These are phyloP conservation scores for Sphagnum fallax DNA, from an alignment of 228 moss, liverwort and hornwort genomes.

Conservation along the genomic window DNA sequence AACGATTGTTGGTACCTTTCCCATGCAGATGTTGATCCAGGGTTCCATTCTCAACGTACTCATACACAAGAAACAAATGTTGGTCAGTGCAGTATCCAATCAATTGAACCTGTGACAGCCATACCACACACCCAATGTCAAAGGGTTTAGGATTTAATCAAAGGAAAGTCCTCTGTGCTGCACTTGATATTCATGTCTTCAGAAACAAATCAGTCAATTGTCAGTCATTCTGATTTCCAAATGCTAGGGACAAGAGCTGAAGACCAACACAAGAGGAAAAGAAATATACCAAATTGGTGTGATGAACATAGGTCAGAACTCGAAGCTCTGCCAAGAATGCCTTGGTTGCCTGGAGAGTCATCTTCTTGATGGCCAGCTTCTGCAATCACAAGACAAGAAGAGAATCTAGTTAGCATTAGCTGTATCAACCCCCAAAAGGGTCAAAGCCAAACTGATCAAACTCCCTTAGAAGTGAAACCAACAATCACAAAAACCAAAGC, in stretches of 20 bases:
- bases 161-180: too few species aligned
- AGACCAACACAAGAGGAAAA: neutral
- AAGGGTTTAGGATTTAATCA: too few species aligned
- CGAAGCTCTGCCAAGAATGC: constrained; percentile 90
- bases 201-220: too few species aligned
- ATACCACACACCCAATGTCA: neutral
- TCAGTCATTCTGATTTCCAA: too few species aligned
- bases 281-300: constrained; percentile 70
- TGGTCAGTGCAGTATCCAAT: constrained; percentile 87
- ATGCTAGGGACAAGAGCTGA: too few species aligned
- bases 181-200: too few species aligned
- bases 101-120: constrained; percentile 58
- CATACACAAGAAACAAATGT: constrained; percentile 70
- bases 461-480: too few species aligned
- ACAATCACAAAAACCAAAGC: too few species aligned
- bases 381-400: constrained; percentile 9
- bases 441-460: too few species aligned
- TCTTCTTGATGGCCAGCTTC: constrained; percentile 86
- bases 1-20: constrained; percentile 22
- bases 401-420: too few species aligned
- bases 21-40: constrained; percentile 73
- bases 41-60: constrained; percentile 84
- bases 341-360: constrained; percentile 82
- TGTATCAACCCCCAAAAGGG: too few species aligned
- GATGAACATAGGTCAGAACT: constrained; percentile 92